phyloP scores from a whole-genome alignment of 306 rosid genomes.

The Alnus glutinosa region DNA sequence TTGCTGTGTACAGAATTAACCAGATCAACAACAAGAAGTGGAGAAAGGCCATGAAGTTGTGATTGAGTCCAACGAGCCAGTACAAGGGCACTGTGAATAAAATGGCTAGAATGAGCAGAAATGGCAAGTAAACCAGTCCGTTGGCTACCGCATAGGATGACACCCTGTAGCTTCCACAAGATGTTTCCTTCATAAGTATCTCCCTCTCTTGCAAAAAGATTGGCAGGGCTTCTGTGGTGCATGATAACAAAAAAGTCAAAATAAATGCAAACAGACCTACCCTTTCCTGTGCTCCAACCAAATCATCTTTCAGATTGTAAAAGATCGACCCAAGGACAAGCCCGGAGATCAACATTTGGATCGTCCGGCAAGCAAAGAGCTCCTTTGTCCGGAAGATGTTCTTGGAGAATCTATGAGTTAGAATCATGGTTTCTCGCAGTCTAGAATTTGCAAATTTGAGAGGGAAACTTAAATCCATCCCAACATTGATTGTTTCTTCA shows the following conservation, averaged over 20 bases:
- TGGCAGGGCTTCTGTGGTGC: constrained; percentile 89
- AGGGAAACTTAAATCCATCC: constrained; percentile 34
- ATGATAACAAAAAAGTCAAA: constrained; percentile 70
- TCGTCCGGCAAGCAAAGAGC: constrained; percentile 79
- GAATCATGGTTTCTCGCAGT: constrained; percentile 69
- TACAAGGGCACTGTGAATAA: constrained; percentile 72
- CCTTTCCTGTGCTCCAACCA: constrained; percentile 67
- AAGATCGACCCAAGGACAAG: constrained; percentile 83
- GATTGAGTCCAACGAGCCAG: constrained; percentile 88
- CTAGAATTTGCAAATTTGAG: constrained; percentile 71
- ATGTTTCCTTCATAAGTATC: constrained; percentile 90
- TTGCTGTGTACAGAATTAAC: constrained; percentile 85
- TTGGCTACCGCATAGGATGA: constrained; percentile 91
- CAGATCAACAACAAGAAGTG: constrained; percentile 78
- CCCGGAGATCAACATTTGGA: constrained; percentile 89
- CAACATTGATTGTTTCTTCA: constrained; percentile 44
- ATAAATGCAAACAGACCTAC: constrained; percentile 94
- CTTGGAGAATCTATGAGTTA: constrained; percentile 86
- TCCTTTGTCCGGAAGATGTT: constrained; percentile 86
- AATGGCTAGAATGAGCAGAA: constrained; percentile 81
- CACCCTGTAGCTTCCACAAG: constrained; percentile 83
- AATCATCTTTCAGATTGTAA: constrained; percentile 66
- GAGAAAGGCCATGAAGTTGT: constrained; percentile 58
- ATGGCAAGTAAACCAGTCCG: constrained; percentile 84
- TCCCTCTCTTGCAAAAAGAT: constrained; percentile 91